Conservation (phyloP, 306 rosid genomes). For the Boehmeria nivea region DNA sequence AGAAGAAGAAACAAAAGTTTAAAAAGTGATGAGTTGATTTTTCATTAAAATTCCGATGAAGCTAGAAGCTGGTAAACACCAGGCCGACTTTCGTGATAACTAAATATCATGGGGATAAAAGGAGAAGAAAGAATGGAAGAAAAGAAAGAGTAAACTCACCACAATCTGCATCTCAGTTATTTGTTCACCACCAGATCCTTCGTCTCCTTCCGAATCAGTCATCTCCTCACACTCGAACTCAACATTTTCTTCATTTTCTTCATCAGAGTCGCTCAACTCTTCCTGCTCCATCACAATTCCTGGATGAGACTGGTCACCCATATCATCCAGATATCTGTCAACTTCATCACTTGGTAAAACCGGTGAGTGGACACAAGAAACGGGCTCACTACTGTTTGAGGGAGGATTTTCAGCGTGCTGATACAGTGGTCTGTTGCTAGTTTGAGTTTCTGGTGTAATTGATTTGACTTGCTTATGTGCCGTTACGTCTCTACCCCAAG, state of each 20-base stretch:
- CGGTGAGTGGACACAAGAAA: conserved; percentile 33
- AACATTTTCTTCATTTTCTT: conserved; percentile 85
- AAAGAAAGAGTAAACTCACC: conserved; percentile 31
- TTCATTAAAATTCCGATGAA: too few species aligned
- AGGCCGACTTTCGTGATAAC: too few species aligned
- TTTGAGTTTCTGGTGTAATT: conserved; percentile 19
- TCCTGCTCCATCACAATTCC: conserved; percentile 94
- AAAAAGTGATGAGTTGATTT: too few species aligned
- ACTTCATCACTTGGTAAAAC: conserved; percentile 33
- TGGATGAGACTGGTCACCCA: conserved; percentile 68
- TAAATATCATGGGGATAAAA: conserved; percentile 11
- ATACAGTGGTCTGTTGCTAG: conserved; percentile 19
- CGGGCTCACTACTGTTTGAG: conserved; percentile 26
- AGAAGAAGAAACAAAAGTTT: too few species aligned
- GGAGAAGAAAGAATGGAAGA: not conserved
- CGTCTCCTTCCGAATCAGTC: conserved; percentile 96
- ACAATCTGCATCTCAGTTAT: conserved; percentile 42
- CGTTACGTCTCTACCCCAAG: conserved; percentile 29
- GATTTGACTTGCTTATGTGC: conserved; percentile 31
- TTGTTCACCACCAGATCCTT: conserved; percentile 62
- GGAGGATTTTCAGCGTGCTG: conserved; percentile 34
- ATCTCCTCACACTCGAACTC: conserved; percentile 97
- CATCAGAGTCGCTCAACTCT: conserved; percentile 88
- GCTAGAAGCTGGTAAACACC: too few species aligned
- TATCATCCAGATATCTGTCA: conserved; percentile 41